These are phyloP conservation scores for Candida patagonica DNA, from an alignment of 805 yeast genomes.

Conservation along the genomic window DNA sequence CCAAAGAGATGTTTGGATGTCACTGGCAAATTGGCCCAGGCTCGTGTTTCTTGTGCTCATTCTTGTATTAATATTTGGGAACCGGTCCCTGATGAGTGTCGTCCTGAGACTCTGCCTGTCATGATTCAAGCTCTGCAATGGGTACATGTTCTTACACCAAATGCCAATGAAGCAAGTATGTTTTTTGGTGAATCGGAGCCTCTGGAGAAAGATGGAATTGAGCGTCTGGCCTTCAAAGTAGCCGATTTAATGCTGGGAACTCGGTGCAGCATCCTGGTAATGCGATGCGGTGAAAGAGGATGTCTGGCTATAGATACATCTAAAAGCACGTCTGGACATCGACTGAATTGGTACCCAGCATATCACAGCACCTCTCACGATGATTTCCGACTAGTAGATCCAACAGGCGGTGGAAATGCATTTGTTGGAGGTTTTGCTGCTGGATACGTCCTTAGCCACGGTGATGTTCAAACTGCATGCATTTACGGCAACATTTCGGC, in stretches of 20 bases:
- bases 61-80: constrained; percentile 54
- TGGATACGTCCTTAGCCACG: constrained; percentile 40
- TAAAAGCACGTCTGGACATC: constrained; percentile 7
- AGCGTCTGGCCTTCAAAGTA: constrained; percentile 35
- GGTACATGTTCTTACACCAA: constrained; percentile 68
- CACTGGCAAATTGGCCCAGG: constrained; percentile 26
- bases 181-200: constrained; percentile 45
- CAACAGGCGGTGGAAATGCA: constrained; percentile 93
- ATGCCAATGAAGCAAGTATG: constrained; percentile 71
- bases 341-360: constrained; percentile 52
- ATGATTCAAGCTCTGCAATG: constrained; percentile 32
- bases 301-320: constrained; percentile 38
- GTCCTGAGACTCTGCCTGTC: constrained; percentile 37
- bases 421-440: constrained; percentile 74
- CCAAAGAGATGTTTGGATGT: constrained; percentile 50
- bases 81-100: constrained; percentile 75
- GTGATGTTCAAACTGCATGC: constrained; percentile 37
- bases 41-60: constrained; percentile 11
- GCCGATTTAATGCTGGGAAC: constrained; percentile 29
- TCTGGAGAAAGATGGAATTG: constrained; percentile 31
- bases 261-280: constrained; percentile 33
- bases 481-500: constrained; percentile 72
- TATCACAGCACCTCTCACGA: constrained; percentile 39
- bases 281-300: constrained; percentile 74
- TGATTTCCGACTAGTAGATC: constrained; percentile 53